Base-by-base conservation (phyloP, 768 basidiomycete genomes). In the Amylocystis lapponica region DNA sequence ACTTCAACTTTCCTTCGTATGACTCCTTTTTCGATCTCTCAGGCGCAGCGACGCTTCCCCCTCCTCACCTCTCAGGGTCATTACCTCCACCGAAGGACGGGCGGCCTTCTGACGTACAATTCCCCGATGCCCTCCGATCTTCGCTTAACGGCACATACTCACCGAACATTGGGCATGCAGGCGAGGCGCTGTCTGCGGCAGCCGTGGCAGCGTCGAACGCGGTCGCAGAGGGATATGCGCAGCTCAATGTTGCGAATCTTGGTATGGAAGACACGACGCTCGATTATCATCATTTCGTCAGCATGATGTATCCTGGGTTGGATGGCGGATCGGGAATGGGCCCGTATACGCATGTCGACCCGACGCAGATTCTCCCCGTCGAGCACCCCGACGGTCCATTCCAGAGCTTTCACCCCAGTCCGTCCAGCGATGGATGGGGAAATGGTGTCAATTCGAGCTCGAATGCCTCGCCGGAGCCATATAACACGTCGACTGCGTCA, bases 331-430 rank as follows among this genome's bases (percentile, higher is more conserved):
- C 61, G 29, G 61, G 52, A 27, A 41, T 71, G 22, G 63, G 65
- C 42, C 53, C 77, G 6, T 86, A 76, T 64, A 87, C 86, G 27
- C 83, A 86, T 62, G 86, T 97, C 46, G 90, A 97, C 66, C 94
- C 94, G 7, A 85, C 86, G n/a, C 90, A 95, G 65, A 86, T 95
- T 33, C 63, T 76, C 46, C 70, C 69, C n/a, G 61, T 66, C 30
- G 70, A 73, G 32, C 66, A 69, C 35, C 45, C 50, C 39, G 66
- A 68, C 27, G 57, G 61, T 47, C 61, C 68, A 10, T 72, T 72
- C 55, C 64, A 71, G 32, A 69, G 68, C 49, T 79, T 78, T 66
- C 85, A 83, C 56, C 68, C 81, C 33, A 90, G 83, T 60, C 86
- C 89, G 5, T 84, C 83, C 13, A 89, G 86, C 59, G 87, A 89